Conservation (phyloP, 2,329 filamentous ascomycete species). For the Coniella lustricola region DNA sequence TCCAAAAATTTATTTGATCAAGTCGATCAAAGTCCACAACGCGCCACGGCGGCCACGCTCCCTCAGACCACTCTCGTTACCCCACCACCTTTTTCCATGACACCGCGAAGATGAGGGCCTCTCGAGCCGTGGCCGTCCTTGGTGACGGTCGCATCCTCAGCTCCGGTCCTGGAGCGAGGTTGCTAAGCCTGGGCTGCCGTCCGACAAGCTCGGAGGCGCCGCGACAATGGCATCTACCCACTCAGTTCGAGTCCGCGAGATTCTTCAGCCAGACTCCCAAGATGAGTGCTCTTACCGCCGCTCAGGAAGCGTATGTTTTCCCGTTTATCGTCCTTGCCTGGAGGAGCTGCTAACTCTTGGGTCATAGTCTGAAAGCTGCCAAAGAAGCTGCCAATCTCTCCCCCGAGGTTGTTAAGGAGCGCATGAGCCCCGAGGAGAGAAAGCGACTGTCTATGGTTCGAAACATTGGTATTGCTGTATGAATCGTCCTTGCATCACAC, state of each 20-base stretch:
- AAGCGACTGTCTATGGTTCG: conserved; percentile 72
- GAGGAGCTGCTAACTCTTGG: not conserved
- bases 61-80: conserved; percentile 15
- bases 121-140: conserved; percentile 31
- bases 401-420: conserved; percentile 61
- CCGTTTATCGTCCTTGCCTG: too few relatives aligned
- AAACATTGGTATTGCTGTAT: conserved; percentile 95
- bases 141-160: conserved; percentile 30
- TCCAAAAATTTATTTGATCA: conserved; percentile 15
- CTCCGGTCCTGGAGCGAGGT: conserved; percentile 26
- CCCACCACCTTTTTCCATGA: conserved; percentile 17
- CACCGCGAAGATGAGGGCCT: conserved; percentile 31
- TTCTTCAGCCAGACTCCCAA: conserved; percentile 33
- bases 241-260: conserved; percentile 26
- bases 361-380: conserved; percentile 40
- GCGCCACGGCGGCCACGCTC: conserved; percentile 10
- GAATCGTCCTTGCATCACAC: too few relatives aligned
- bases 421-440: conserved; percentile 73
- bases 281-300: conserved; percentile 27
- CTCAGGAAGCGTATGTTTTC: conserved; percentile 29
- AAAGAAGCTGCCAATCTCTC: conserved; percentile 48
- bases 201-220: conserved; percentile 23
- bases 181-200: conserved; percentile 26
- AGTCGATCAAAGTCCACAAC: not conserved
- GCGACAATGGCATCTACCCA: conserved; percentile 24